phyloP scores from a whole-genome alignment of 1,284 basidiomycete genomes.

The Cerrena zonata region DNA sequence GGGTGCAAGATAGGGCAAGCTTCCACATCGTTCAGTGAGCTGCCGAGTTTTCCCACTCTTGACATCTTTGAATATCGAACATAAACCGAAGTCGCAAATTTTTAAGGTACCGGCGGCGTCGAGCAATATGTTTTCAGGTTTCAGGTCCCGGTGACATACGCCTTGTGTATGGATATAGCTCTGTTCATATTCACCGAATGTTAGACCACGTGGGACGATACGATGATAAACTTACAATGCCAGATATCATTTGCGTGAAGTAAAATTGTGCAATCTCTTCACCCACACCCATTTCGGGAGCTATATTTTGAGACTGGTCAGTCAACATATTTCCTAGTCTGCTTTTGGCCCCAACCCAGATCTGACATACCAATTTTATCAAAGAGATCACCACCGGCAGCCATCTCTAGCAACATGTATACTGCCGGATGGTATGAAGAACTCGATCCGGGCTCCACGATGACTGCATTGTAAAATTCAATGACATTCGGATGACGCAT shows the following conservation, averaged over 20 bases:
- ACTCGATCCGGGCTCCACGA: slow-evolving; percentile 66
- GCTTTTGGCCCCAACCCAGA: too few relatives aligned
- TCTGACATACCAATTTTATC: slow-evolving; percentile 91
- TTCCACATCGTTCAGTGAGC: slow-evolving; percentile 83
- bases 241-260: slow-evolving; percentile 81
- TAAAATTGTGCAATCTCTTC: slow-evolving; percentile 89
- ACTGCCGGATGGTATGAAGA: slow-evolving; percentile 67
- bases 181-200: too few relatives aligned
- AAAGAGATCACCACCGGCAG: slow-evolving; percentile 91
- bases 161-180: slow-evolving; percentile 83
- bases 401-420: slow-evolving; percentile 91
- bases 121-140: slow-evolving; percentile 90
- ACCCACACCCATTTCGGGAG: slow-evolving; percentile 81
- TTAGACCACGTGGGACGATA: too few relatives aligned
- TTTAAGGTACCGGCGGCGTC: slow-evolving; percentile 79
- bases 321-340: too few relatives aligned
- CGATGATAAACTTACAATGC: slow-evolving; percentile 61
- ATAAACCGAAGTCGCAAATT: slow-evolving; percentile 93
- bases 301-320: too few relatives aligned
- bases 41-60: slow-evolving; percentile 70
- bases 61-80: slow-evolving; percentile 86
- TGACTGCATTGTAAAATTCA: slow-evolving; percentile 74
- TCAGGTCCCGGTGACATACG: slow-evolving; percentile 92
- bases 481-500: slow-evolving; percentile 82
- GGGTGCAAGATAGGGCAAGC: slow-evolving; percentile 91